Evolutionary conservation across 495 filamentous ascomycete species (phyloP).

Genomic region (Penicillium tannophilum): DNA sequence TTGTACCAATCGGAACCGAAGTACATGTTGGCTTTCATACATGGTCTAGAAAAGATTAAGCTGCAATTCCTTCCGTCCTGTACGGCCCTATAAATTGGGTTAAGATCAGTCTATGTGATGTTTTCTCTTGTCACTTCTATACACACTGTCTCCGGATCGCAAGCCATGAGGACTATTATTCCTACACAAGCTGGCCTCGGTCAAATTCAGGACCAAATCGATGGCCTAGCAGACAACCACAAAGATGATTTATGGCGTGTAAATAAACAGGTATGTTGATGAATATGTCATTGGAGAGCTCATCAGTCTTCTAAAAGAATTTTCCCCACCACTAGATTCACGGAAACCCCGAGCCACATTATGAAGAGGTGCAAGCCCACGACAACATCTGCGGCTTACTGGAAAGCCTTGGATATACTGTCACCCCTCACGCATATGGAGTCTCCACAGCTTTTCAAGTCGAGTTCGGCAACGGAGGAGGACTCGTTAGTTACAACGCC

Average conservation of each 20-base stretch:
- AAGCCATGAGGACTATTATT: not conserved
- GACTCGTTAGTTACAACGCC: constrained; percentile 18
- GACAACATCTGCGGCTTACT: constrained; percentile 17
- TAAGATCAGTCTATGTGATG: not conserved
- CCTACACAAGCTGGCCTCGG: not conserved
- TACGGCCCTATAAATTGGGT: not conserved
- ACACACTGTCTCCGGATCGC: not conserved
- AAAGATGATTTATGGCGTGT: constrained; percentile 1
- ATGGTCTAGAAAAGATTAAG: not conserved
- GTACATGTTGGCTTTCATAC: not conserved
- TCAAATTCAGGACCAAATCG: not conserved
- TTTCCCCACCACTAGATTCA: constrained; percentile 2
- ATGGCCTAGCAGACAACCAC: not conserved
- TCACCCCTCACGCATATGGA: constrained; percentile 16
- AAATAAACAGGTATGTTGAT: not conserved
- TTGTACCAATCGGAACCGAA: not conserved
- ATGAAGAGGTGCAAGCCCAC: constrained; percentile 18
- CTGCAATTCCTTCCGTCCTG: not conserved
- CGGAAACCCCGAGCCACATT: constrained; percentile 17
- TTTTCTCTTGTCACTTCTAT: not conserved
- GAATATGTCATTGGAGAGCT: not conserved
- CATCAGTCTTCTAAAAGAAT: not conserved
- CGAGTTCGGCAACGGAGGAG: constrained; percentile 12
- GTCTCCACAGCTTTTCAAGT: constrained; percentile 15
- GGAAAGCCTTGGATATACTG: constrained; percentile 8